A percentile compares a stretch with the other conserved stretches of the same genome.
phyloP scores from a whole-genome alignment of 257 asterid genomes.

The Euphrasia confusa region DNA sequence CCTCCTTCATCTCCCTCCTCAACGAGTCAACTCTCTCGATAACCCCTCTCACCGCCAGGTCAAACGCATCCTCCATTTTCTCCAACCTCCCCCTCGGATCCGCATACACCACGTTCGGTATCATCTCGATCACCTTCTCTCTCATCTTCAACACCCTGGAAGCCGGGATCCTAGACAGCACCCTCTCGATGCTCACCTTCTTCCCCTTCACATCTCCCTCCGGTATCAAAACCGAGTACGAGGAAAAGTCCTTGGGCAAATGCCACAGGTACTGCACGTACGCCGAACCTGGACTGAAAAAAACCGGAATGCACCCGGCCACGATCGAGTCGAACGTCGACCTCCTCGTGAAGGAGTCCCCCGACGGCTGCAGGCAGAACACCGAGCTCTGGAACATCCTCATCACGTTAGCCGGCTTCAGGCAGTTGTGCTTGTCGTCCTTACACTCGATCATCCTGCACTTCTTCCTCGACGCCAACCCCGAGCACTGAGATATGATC shows the following conservation, averaged over 20 bases:
- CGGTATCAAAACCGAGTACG: constrained; percentile 62
- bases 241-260: constrained; percentile 45
- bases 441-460: constrained; percentile 61
- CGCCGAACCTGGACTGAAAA: constrained; percentile 70
- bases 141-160: constrained; percentile 52
- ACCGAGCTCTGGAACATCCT: constrained; percentile 48
- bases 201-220: constrained; percentile 55
- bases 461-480: constrained; percentile 22
- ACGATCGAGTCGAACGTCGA: constrained; percentile 63
- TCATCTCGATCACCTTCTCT: constrained; percentile 64
- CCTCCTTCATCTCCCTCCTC: constrained; percentile 44
- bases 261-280: constrained; percentile 88
- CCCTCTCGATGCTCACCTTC: constrained; percentile 44
- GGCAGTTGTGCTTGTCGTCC: constrained; percentile 45
- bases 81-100: constrained; percentile 52
- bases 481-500: constrained; percentile 60
- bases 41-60: constrained; percentile 53
- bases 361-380: constrained; percentile 81
- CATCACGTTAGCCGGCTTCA: constrained; percentile 60
- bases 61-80: constrained; percentile 70
- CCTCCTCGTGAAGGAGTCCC: constrained; percentile 69
- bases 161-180: constrained; percentile 42
- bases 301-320: constrained; percentile 88
- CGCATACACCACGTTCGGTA: constrained; percentile 64
- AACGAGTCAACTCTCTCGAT: constrained; percentile 37